Conservation (phyloP, 2,329 filamentous ascomycete species). For the Penicillium sp. region DNA sequence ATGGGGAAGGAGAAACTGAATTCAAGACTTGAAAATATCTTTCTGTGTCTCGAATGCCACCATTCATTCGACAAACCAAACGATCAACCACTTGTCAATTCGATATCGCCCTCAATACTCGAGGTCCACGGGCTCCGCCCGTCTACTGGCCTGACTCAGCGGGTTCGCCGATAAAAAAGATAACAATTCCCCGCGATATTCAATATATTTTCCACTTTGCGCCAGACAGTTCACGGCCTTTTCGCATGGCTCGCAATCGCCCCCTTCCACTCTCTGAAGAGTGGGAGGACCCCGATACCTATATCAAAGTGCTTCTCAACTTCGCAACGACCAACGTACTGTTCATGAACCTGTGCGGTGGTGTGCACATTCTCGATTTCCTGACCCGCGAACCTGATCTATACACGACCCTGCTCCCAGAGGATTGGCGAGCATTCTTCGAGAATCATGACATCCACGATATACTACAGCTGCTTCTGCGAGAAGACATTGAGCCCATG, state of each 20-base stretch:
- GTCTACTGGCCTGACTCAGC: not conserved
- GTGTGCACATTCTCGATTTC: conserved; percentile 97
- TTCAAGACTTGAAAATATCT: too few relatives aligned
- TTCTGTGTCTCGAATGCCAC: too few relatives aligned
- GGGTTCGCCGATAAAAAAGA: conserved; percentile 16
- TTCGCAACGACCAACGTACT: conserved; percentile 75
- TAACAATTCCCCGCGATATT: conserved; percentile 15
- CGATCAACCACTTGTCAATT: not conserved
- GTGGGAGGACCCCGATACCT: conserved; percentile 73
- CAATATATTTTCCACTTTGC: not conserved
- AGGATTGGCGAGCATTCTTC: conserved; percentile 82
- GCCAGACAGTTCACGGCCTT: not conserved
- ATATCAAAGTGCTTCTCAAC: conserved; percentile 73
- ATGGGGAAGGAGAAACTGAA: not conserved
- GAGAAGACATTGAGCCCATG: conserved; percentile 66
- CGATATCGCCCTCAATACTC: not conserved
- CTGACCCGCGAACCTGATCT: conserved; percentile 83
- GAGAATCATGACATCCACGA: conserved; percentile 69
- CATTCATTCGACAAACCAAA: not conserved
- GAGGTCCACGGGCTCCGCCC: not conserved
- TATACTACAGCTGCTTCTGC: conserved; percentile 77
- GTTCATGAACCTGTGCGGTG: conserved; percentile 88
- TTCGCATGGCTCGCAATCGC: conserved; percentile 50
- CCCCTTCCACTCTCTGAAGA: conserved; percentile 69
- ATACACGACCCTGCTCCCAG: conserved; percentile 74